phyloP scores from a whole-genome alignment of 2,329 filamentous ascomycete species.

The Arthrobotrys sphaeroides region DNA sequence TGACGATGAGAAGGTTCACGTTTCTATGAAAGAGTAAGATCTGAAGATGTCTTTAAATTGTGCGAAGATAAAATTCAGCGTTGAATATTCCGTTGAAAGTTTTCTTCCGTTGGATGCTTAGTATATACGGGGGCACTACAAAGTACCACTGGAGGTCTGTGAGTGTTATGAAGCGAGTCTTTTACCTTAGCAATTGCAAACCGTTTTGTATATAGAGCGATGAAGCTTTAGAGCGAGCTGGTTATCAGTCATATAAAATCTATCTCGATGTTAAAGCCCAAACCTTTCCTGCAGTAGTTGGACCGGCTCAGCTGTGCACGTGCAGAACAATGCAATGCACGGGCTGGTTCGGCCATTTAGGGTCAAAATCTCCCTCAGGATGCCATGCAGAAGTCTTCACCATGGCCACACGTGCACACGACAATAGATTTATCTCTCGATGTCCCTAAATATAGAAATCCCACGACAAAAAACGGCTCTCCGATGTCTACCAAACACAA shows the following conservation, averaged over 20 bases:
- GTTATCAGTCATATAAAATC: too few species aligned
- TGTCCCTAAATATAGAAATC: slow-evolving; percentile 2
- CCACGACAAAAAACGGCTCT: neutral
- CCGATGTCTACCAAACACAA: neutral
- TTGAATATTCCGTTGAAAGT: neutral
- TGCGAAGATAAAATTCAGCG: neutral
- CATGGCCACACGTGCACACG: too few species aligned
- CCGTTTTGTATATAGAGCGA: too few species aligned
- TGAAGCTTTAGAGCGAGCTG: too few species aligned
- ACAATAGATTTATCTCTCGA: neutral
- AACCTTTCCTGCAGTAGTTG: too few species aligned
- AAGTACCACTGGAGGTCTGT: neutral
- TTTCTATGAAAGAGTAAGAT: slow-evolving; percentile 36
- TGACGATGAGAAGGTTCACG: slow-evolving; percentile 34
- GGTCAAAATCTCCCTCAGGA: too few species aligned
- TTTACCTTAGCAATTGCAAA: neutral
- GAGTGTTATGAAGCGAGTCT: neutral
- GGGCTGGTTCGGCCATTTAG: too few species aligned
- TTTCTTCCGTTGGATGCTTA: neutral
- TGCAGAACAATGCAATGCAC: too few species aligned
- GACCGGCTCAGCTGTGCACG: too few species aligned
- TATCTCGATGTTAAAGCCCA: too few species aligned
- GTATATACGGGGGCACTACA: neutral
- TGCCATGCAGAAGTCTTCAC: too few species aligned
- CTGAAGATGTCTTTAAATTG: neutral